Evolutionary conservation across 192 early-diverging fungal genomes (phyloP).

Genomic region (Coemansia pectinata): DNA sequence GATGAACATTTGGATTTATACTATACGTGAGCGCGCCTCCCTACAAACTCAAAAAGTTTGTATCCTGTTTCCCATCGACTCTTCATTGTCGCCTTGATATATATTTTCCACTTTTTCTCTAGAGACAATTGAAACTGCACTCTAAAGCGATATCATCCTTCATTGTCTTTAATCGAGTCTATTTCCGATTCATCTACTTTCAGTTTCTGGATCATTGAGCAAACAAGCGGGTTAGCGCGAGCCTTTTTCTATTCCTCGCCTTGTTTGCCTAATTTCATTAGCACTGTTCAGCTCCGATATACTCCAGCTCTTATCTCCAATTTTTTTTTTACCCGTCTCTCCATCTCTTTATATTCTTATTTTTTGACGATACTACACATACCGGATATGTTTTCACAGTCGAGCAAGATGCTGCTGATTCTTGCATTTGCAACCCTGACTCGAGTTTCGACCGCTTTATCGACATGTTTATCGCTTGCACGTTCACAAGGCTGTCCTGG

Average conservation of each 20-base stretch:
- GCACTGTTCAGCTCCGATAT: neutral
- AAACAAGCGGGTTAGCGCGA: neutral
- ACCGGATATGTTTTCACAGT: slow-evolving; percentile 4
- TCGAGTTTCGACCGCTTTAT: neutral
- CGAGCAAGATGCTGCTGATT: slow-evolving; percentile 12
- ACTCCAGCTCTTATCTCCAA: neutral
- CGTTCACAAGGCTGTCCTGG: slow-evolving; percentile 51
- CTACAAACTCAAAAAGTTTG: slow-evolving; percentile 7
- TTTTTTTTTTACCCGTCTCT: neutral
- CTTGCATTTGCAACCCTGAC: slow-evolving; percentile 15
- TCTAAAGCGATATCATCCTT: slow-evolving; percentile 5
- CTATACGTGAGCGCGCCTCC: neutral
- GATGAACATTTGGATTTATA: neutral
- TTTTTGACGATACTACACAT: neutral
- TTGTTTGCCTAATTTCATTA: slow-evolving; percentile 9
- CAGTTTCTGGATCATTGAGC: neutral
- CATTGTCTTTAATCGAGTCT: slow-evolving; percentile 1
- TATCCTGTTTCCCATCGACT: neutral
- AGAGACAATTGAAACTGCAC: slow-evolving; percentile 1
- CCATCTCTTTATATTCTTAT: neutral
- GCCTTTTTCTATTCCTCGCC: neutral
- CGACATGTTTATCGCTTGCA: slow-evolving; percentile 39
- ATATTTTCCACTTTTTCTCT: neutral
- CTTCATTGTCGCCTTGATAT: neutral
- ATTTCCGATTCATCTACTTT: neutral